Evolutionary conservation across 805 yeast species (phyloP), one percentile per base, ranked within the genome.

Genomic region (Pichia sporocuriosa): DNA sequence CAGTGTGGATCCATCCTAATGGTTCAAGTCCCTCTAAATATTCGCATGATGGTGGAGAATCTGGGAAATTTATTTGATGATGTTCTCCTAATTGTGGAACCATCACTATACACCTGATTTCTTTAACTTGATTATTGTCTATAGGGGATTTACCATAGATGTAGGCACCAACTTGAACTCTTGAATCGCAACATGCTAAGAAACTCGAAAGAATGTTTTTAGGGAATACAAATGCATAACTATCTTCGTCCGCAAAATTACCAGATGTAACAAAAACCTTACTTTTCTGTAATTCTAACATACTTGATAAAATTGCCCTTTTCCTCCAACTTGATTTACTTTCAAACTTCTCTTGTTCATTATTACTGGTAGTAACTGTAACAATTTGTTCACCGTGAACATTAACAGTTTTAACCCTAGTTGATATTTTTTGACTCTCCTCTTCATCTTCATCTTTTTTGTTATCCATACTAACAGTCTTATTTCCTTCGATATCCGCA

Each of bases 311-410:
- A 37, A 93, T 76, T 0, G 97, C 96, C 30, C 94, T 66, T 40
- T 72, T 72, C 52, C 97, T 72, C 99, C 99, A 93, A 55, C 88
- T 95, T 27, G 88, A 79, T 58, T 78, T 81, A 1, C 96, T 85
- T 35, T 81, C 70, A 58, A 93, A 93, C 13, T 81, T 65, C 64
- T 79, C 81, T 54, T 86, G 93, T 58, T 88, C 98, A 57, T 84
- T 89, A 48, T 78, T 78, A 15, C 89, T 79, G 0, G 97, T 88
- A 0, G 97, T 88, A 24, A 90, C 96, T 0, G 96, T 90, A 32
- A 84, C 82, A 54, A 93, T 90, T 53, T 89, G 94, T 57, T 93
- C 98, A 26, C 99, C 99, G 55, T 89, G 97, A 2, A 85, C 95
- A 56, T 87, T 93, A 21, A 80, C 79, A 0, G 95, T 84, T 43